A percentile compares a stretch with the other conserved stretches of the same genome.
phyloP scores from a whole-genome alignment of 768 basidiomycete genomes.

The Boletus bicolor region DNA sequence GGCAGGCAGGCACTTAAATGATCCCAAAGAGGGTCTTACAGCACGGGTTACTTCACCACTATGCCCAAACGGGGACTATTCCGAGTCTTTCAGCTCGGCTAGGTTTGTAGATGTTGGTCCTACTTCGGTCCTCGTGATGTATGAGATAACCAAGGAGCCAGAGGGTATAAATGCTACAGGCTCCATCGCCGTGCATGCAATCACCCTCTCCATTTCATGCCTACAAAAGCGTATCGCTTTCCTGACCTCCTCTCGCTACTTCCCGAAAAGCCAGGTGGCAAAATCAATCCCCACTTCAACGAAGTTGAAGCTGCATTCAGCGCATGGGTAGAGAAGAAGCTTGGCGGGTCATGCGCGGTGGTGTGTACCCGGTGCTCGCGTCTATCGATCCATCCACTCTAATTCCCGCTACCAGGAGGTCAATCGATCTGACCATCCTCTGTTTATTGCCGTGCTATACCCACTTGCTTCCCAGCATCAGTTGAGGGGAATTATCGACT shows the following conservation, averaged over 20 bases:
- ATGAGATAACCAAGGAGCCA: not conserved
- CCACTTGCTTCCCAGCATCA: not conserved
- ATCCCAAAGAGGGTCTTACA: too few species aligned
- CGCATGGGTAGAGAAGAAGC: not conserved
- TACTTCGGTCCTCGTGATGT: too few species aligned
- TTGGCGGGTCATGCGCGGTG: not conserved
- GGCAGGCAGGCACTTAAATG: too few species aligned
- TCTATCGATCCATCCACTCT: too few species aligned
- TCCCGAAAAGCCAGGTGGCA: slow-evolving; percentile 27
- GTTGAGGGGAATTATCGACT: not conserved
- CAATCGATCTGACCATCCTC: slow-evolving; percentile 20
- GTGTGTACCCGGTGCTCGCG: not conserved
- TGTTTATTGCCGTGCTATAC: slow-evolving; percentile 10
- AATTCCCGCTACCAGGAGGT: slow-evolving; percentile 18
- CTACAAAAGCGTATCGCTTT: slow-evolving; percentile 17
- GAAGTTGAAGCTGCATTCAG: slow-evolving; percentile 19
- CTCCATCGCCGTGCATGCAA: not conserved
- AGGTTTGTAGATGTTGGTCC: too few species aligned
- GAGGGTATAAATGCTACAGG: not conserved
- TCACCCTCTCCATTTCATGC: not conserved
- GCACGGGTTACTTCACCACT: too few species aligned
- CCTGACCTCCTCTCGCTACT: slow-evolving; percentile 24
- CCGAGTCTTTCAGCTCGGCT: too few species aligned
- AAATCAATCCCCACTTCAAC: slow-evolving; percentile 26
- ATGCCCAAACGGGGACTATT: too few species aligned